A percentile compares a stretch with the other conserved stretches of the same genome.
Conservation (phyloP, 129 eudicot species). For the Flaveria trinervia region DNA sequence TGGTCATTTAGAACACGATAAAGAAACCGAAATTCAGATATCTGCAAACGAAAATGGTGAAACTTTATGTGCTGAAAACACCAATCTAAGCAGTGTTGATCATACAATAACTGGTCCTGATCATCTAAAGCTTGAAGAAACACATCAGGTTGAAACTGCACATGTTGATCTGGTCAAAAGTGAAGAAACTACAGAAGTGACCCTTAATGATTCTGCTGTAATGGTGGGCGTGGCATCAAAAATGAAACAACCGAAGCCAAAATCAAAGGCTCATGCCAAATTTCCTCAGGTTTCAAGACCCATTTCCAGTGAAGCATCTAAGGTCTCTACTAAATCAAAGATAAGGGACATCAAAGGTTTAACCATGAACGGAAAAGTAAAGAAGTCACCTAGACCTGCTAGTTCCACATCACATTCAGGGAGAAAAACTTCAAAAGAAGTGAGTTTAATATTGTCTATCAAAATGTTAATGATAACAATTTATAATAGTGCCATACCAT, state of each 20-base stretch:
- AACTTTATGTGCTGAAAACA: conserved; percentile 33
- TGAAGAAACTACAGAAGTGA: conserved; percentile 29
- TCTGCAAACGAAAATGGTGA: conserved; percentile 25
- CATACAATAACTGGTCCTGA: conserved; percentile 24
- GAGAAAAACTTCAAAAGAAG: conserved; percentile 48
- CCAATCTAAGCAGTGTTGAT: conserved; percentile 17
- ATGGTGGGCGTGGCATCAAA: conserved; percentile 24
- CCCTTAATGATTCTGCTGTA: conserved; percentile 25
- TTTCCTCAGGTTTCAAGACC: conserved; percentile 34
- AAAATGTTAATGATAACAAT: too few species aligned
- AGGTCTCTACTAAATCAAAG: conserved; percentile 34
- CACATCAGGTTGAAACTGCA: conserved; percentile 21
- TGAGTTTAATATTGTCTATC: conserved; percentile 16
- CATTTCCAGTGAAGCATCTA: conserved; percentile 37
- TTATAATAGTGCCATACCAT: background rate
- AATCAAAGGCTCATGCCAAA: conserved; percentile 31
- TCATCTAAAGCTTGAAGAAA: conserved; percentile 33
- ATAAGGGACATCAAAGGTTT: conserved; percentile 32
- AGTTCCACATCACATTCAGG: conserved; percentile 27
- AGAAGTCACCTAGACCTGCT: conserved; percentile 38
- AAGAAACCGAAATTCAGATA: conserved; percentile 31
- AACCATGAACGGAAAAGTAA: conserved; percentile 34
- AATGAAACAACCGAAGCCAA: conserved; percentile 30
- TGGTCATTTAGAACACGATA: conserved; percentile 24
- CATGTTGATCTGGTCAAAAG: conserved; percentile 15